Conservation (phyloP, 495 filamentous ascomycete genomes). For the Talaromyces nanjingensis region DNA sequence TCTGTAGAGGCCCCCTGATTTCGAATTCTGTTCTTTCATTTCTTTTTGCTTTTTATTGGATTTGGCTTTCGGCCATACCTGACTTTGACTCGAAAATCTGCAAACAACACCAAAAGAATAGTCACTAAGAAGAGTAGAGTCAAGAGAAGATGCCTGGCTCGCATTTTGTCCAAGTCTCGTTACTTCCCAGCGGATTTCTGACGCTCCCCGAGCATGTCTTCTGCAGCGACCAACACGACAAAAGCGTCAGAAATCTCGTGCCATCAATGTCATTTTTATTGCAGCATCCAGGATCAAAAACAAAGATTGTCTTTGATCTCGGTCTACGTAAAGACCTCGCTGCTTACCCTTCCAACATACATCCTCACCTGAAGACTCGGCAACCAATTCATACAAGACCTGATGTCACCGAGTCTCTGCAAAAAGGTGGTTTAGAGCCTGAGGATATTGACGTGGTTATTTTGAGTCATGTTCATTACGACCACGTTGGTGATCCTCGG, state of each 20-base stretch:
- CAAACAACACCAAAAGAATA: neutral
- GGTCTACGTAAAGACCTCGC: neutral
- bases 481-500: conserved; percentile 41
- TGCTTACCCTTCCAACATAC: neutral
- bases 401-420: neutral
- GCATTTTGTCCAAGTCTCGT: neutral
- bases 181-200: neutral
- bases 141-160: neutral
- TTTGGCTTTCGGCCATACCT: no score
- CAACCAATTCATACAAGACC: conserved; percentile 1
- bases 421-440: neutral
- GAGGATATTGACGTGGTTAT: conserved; percentile 37
- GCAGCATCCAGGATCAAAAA: neutral
- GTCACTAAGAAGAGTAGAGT: neutral
- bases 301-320: conserved; percentile 2
- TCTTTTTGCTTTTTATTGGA: no score
- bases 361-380: neutral
- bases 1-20: no score
- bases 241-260: neutral
- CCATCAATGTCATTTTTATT: conserved; percentile 1
- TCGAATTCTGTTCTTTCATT: no score
- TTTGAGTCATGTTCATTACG: conserved; percentile 46
- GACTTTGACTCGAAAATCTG: neutral
- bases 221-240: conserved; percentile 1
- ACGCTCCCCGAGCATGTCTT: conserved; percentile 3